Percentiles rank a stretch among this genome's conserved stretches.
phyloP scores from a whole-genome alignment of 352 stramenopile species.

The Peronospora belbahrii region DNA sequence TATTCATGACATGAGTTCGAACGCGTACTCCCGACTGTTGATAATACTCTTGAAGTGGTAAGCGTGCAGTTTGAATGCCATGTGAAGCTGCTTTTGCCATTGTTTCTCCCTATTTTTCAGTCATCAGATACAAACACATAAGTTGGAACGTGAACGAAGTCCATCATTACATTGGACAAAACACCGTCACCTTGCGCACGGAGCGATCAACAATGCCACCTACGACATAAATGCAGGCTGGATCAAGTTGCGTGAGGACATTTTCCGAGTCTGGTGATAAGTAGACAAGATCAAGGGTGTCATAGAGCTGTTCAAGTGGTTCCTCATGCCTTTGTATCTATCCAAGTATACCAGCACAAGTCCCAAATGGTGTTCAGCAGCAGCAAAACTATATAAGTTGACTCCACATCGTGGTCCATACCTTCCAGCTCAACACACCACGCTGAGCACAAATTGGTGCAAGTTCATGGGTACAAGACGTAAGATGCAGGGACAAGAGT shows the following conservation, averaged over 20 bases:
- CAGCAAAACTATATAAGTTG: not conserved
- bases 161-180: not conserved
- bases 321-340: slow-evolving; percentile 35
- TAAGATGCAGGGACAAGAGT: slow-evolving; percentile 54
- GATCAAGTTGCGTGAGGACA: slow-evolving; percentile 46
- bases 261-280: slow-evolving; percentile 77
- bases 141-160: not conserved
- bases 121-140: not conserved
- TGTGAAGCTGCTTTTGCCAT: slow-evolving; percentile 28
- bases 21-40: slow-evolving; percentile 9
- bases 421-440: slow-evolving; percentile 54
- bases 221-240: slow-evolving; percentile 57
- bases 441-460: slow-evolving; percentile 32
- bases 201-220: slow-evolving; percentile 82
- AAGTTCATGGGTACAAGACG: slow-evolving; percentile 34
- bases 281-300: slow-evolving; percentile 53
- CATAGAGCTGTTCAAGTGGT: slow-evolving; percentile 47
- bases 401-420: slow-evolving; percentile 5
- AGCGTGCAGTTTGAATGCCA: slow-evolving; percentile 29
- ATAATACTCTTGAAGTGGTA: slow-evolving; percentile 68
- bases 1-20: slow-evolving; percentile 65
- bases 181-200: slow-evolving; percentile 31
- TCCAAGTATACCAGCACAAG: not conserved
- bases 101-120: slow-evolving; percentile 32
- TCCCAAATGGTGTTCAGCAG: not conserved